Evolutionary conservation across 2,329 filamentous ascomycete species (phyloP), one percentile per base, ranked within the genome.

Genomic region (Aspergillus cejpii): DNA sequence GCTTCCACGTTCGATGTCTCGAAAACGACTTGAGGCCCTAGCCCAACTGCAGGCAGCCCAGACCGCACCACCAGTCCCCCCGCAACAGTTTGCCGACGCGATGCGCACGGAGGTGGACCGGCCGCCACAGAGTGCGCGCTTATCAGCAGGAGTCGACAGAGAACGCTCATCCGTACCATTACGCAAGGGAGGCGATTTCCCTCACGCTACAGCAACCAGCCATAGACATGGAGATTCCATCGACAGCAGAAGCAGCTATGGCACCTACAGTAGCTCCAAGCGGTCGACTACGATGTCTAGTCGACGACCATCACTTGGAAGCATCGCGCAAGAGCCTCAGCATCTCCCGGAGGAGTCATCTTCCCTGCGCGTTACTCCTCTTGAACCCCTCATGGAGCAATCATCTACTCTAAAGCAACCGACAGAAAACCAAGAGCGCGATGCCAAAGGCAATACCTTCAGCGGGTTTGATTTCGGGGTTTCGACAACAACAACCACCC

Each of bases 181-280:
- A 17, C 45, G 47, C 6, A 51, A 49, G 34, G 45, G 48, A 10
- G 39, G 43, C 26, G 23, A 20, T 14, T 10, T 10, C 3, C 20
- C 42, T 17, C 26, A 24, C 5, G 15, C 38, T 2, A 29, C 41
- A 12, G 37, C 33, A 20, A 44, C 41, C 24, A 28, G 28, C 4
- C 56, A 59, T 42, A 56, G 48, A 40, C 45, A 57, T 33, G 54
- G 46, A 1, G 53, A 59, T 7, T 68, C 65, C 1, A 50, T 58
- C 12, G 63, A 62, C 17, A 67, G 62, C 43, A 62, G 58, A 31
- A 66, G 67, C 40, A 70, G 67, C 45, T 69, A 67, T 43, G 59
- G 66, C 15, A 67, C 67, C 1, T 71, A 61, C 17, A 50, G 44
- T 27, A 45, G 44, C 39, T 58, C 58, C 3, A 42, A 62, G 46